Base-by-base conservation (phyloP, 306 rosid species). In the Castanospermum australe region DNA sequence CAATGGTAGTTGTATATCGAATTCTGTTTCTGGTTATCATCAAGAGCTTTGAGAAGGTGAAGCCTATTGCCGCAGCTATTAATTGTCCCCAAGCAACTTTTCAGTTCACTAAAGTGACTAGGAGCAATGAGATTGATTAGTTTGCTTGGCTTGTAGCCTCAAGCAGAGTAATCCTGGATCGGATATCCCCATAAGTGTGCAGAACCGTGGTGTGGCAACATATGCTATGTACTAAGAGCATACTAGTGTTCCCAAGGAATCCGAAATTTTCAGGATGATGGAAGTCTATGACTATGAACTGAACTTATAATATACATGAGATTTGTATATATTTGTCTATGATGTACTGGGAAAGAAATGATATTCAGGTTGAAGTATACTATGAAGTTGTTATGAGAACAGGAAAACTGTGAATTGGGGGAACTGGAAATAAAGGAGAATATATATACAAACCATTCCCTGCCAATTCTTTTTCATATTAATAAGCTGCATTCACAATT, bases 1-100 rank as follows among this genome's bases (percentile, higher is more conserved):
- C 86, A 10, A 90, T 87, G 95, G 87, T 85, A 6, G 30, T 86
- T 0, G 5, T 81, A n/a, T 88, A 85, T 50, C 24, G 92, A 56
- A 51, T 88, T 35, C 35, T 84, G 59, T 90, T 90, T 67, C 68
- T 86, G 75, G 82, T 70, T 36, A 88, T 90, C 42, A 56, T 90
- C 3, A 88, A 87, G 72, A 44, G 75, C 6, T 20, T 54, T 21
- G 91, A 90, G 75, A 86, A 83, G 82, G 63, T 54, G 75, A 84
- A 76, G 75, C 87, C 90, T 28, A 6, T 68, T 32, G 30, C 79
- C 2, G 38, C 75, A 71, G 86, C 73, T 56, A 36, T 70, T 24
- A 51, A 73, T 73, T 80, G 41, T 54, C 62, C 63, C 66, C 12
- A 77, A 71, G n/a, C 70, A 72, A 63, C 64, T 4, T 80, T 54